Conservation (phyloP, 163 green algal genomes). For the Scenedesmus sp. region DNA sequence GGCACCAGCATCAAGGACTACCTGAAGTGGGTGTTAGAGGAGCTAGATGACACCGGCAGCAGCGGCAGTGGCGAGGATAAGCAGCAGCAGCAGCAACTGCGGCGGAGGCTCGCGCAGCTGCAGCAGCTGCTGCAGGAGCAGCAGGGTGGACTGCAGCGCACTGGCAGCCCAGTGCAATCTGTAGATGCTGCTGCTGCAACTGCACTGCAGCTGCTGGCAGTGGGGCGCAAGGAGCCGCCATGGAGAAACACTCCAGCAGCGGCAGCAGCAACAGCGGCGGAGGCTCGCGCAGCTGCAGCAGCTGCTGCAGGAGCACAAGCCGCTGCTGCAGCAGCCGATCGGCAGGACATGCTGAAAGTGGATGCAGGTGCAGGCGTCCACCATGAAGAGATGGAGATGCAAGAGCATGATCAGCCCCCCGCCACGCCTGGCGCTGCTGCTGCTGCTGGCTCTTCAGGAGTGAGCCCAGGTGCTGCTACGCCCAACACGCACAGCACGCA, state of each 20-base stretch:
- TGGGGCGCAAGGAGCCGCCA: not conserved
- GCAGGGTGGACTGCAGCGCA: not conserved
- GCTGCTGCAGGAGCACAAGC: too few species aligned
- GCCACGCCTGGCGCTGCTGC: not conserved
- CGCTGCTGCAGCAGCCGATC: not conserved
- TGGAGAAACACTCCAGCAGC: not conserved
- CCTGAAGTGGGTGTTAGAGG: not conserved
- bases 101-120: too few species aligned
- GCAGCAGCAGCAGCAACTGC: not conserved
- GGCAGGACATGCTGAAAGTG: not conserved
- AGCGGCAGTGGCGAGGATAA: not conserved
- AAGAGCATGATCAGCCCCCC: not conserved
- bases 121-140: too few species aligned
- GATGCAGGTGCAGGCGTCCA: not conserved
- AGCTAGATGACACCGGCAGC: not conserved
- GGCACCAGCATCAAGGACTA: constrained; percentile 8
- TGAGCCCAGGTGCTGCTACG: not conserved
- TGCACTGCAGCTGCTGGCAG: not conserved
- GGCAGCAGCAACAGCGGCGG: not conserved
- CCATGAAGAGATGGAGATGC: not conserved
- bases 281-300: too few species aligned
- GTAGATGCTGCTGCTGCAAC: not conserved
- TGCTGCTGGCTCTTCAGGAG: not conserved
- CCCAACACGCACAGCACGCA: not conserved
- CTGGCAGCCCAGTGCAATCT: not conserved